phyloP scores from a whole-genome alignment of 1,139 yeast species.

The Yamadazyma triangularis region DNA sequence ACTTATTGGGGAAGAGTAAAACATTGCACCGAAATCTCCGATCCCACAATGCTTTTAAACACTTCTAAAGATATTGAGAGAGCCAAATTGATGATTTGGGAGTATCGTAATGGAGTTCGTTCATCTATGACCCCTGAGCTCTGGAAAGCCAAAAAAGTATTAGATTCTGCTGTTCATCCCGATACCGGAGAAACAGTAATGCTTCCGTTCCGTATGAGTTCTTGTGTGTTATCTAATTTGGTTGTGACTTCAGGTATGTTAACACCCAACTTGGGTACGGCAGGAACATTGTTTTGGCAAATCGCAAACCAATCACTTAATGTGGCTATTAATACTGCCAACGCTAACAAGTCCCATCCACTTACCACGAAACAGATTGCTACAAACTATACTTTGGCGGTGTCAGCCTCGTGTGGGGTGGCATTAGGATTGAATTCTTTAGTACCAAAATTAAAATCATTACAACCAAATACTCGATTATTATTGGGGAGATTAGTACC shows the following conservation, averaged over 20 bases:
- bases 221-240: slow-evolving; percentile 86
- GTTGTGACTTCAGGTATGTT: slow-evolving; percentile 97
- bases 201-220: slow-evolving; percentile 94
- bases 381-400: slow-evolving; percentile 81
- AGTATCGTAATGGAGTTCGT: slow-evolving; percentile 65
- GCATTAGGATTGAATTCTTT: slow-evolving; percentile 88
- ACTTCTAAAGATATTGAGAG: slow-evolving; percentile 56
- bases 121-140: slow-evolving; percentile 69
- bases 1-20: slow-evolving; percentile 92
- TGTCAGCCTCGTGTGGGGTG: slow-evolving; percentile 89
- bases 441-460: slow-evolving; percentile 71
- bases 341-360: slow-evolving; percentile 93
- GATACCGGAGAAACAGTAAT: slow-evolving; percentile 92
- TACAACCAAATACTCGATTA: slow-evolving; percentile 64
- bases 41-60: slow-evolving; percentile 84
- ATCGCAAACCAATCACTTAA: slow-evolving; percentile 93
- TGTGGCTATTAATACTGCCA: slow-evolving; percentile 94
- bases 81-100: slow-evolving; percentile 65
- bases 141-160: slow-evolving; percentile 83
- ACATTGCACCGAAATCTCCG: slow-evolving; percentile 90
- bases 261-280: slow-evolving; percentile 86
- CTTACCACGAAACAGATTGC: slow-evolving; percentile 71
- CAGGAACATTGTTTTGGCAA: slow-evolving; percentile 95
- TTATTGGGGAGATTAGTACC: slow-evolving; percentile 86
- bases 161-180: slow-evolving; percentile 89